A percentile compares a stretch with the other conserved stretches of the same genome.
Evolutionary conservation across 2,329 filamentous ascomycete genomes (phyloP).

Genomic region (Scolecobasidium constrictum): DNA sequence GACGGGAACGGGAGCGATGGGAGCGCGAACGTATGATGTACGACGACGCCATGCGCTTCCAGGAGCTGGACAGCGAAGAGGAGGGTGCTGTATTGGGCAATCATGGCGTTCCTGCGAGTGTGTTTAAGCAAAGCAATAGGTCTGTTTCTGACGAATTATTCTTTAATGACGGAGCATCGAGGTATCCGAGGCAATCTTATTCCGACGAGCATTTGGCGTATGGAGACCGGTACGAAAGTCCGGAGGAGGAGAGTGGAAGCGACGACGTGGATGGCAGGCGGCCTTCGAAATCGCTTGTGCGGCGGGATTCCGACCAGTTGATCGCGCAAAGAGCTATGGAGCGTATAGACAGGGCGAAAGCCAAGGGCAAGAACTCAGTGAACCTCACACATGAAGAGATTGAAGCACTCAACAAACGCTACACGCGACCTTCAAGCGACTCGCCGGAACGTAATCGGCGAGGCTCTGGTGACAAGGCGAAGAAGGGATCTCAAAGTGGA

Average conservation of each 20-base stretch:
- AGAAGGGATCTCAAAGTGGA: not conserved
- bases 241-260: constrained; percentile 41
- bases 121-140: constrained; percentile 19
- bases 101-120: constrained; percentile 13
- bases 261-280: constrained; percentile 21
- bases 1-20: constrained; percentile 34
- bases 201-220: constrained; percentile 35
- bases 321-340: constrained; percentile 68
- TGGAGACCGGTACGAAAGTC: constrained; percentile 37
- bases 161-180: constrained; percentile 37
- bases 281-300: not conserved
- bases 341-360: constrained; percentile 68
- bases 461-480: not conserved
- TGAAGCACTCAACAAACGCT: constrained; percentile 47
- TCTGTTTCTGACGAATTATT: constrained; percentile 35
- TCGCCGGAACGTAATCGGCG: constrained; percentile 5
- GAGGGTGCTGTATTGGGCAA: constrained; percentile 21
- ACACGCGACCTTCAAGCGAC: not conserved
- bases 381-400: constrained; percentile 71
- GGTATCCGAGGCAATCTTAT: constrained; percentile 25
- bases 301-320: constrained; percentile 57
- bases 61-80: constrained; percentile 52
- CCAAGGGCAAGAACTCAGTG: constrained; percentile 66
- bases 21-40: constrained; percentile 18
- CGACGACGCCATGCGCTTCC: constrained; percentile 34